Base-by-base conservation (phyloP, 2,329 filamentous ascomycete genomes). In the Podosphaera fusca region DNA sequence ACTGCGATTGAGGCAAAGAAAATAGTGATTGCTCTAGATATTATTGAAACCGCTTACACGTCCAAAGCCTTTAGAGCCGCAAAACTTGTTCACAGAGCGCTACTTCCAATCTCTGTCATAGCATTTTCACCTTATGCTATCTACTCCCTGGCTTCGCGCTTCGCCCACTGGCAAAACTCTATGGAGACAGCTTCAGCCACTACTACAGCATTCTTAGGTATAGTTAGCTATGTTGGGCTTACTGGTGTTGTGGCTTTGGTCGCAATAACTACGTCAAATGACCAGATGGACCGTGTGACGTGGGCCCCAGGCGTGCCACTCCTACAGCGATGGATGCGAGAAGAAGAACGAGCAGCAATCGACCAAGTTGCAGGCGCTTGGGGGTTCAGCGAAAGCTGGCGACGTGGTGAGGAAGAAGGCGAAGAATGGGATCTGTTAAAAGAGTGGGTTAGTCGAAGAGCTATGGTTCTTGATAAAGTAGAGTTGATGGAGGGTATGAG, bases 401-500 rank as follows among this genome's bases (percentile, higher is more conserved):
- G 82, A 67, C 78, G 85, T 66, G 92, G 92, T 1, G 88, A 95
- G 67, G 92, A 98, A 70, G 85, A 88, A 62, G 90, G 92, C 0
- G 76, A 81, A 56, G 90, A 95, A 60, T 98, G 92, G 87, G 84
- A 94, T 64, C 79, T 77, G 36, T 73, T 98, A 61, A 80, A 82
- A 62, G 86, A 95, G 70, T 92, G 87, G 70, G 80, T 88, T 64
- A 80, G 85, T 42, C 76, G 84, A 65, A 82, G 85, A 66, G 84
- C 85, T 34, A 95, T 96, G 90, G 77, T 94, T 62, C 72, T 98
- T 56, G 92, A 98, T 70, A 82, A 83, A 62, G 82, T 87, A 14
- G 85, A 90, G 67, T 76, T 95, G 64, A 90, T 96, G 86, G 83
- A 87, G 62, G 92, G 90, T 21, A 95, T 95, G 88, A 76, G 86